Percentiles rank a stretch among this genome's conserved stretches.
These are phyloP conservation scores for Fusarium camptoceras DNA, from an alignment of 2,329 filamentous ascomycete genomes.

Conservation along the genomic window DNA sequence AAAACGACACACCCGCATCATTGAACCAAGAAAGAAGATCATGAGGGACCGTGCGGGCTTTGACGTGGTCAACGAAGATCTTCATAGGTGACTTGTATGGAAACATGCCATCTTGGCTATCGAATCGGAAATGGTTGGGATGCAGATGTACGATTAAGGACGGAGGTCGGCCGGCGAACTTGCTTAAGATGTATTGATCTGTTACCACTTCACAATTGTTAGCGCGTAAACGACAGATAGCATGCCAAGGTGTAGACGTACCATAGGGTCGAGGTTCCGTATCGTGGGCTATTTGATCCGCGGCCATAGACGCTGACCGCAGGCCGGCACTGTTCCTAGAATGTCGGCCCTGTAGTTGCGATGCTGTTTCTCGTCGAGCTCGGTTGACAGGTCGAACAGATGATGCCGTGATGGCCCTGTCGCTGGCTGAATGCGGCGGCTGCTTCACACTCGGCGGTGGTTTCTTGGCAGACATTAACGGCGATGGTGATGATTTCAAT, in stretches of 20 bases:
- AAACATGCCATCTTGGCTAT: constrained; percentile 93
- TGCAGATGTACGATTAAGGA: constrained; percentile 90
- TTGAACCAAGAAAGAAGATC: constrained; percentile 86
- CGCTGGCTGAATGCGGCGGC: constrained; percentile 51
- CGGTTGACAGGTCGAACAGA: constrained; percentile 66
- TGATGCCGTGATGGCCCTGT: constrained; percentile 55
- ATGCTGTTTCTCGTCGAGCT: constrained; percentile 67
- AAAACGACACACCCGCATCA: constrained; percentile 80
- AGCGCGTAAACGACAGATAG: constrained; percentile 27
- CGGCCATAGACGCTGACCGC: constrained; percentile 60
- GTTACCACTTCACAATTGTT: constrained; percentile 70
- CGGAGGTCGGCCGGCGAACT: constrained; percentile 78
- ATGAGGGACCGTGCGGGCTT: constrained; percentile 82
- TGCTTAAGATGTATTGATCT: constrained; percentile 82
- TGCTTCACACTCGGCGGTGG: constrained; percentile 60
- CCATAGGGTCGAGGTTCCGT: constrained; percentile 65
- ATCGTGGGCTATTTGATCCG: constrained; percentile 55
- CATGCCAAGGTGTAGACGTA: constrained; percentile 47
- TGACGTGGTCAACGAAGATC: constrained; percentile 80
- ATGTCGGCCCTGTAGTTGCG: constrained; percentile 58
- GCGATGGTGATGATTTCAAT: constrained; percentile 70
- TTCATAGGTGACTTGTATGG: constrained; percentile 93
- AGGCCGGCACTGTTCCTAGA: constrained; percentile 64
- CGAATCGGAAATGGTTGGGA: constrained; percentile 88
- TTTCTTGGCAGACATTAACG: constrained; percentile 68